Evolutionary conservation across 106 monocot genomes (phyloP).

Genomic region (Acorus calamus): DNA sequence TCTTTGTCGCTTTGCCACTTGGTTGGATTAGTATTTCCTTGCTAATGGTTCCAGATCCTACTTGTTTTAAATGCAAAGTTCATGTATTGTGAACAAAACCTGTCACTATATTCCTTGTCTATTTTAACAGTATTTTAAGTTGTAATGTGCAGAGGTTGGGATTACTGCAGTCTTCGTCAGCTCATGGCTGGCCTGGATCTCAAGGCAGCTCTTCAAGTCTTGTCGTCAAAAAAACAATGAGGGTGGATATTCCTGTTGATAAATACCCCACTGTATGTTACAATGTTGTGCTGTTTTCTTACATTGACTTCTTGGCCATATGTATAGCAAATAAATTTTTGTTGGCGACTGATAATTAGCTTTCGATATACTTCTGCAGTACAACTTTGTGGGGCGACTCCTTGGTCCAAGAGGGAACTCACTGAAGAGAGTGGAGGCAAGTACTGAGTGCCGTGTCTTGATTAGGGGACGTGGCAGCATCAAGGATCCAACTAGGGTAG

Average conservation of each 20-base stretch:
- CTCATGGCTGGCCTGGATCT: conserved; percentile 70
- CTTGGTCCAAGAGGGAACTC: conserved; percentile 92
- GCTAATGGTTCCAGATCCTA: too few species aligned
- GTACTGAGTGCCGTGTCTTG: conserved; percentile 72
- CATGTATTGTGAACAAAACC: too few species aligned
- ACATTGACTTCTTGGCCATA: too few species aligned
- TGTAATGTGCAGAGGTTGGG: conserved; percentile 41
- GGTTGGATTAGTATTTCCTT: too few species aligned
- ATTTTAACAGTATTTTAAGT: not conserved
- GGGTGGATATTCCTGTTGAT: conserved; percentile 90
- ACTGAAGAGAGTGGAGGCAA: conserved; percentile 79
- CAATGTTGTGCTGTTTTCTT: not conserved
- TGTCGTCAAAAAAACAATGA: conserved; percentile 81
- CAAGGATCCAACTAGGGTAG: conserved; percentile 77
- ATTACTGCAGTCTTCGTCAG: conserved; percentile 41
- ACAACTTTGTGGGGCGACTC: conserved; percentile 86
- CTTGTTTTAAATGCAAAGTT: too few species aligned
- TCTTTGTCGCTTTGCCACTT: too few species aligned
- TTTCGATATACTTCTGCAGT: conserved; percentile 24
- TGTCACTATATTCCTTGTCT: not conserved
- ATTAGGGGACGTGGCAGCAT: conserved; percentile 92
- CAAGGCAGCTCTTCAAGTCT: conserved; percentile 72
- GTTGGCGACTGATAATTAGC: too few species aligned
- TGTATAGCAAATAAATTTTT: too few species aligned
- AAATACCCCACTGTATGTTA: conserved; percentile 80